A percentile compares a stretch with the other conserved stretches of the same genome.
phyloP scores from a whole-genome alignment of 176 grass and related monocot genomes.

The Avena atlantica region DNA sequence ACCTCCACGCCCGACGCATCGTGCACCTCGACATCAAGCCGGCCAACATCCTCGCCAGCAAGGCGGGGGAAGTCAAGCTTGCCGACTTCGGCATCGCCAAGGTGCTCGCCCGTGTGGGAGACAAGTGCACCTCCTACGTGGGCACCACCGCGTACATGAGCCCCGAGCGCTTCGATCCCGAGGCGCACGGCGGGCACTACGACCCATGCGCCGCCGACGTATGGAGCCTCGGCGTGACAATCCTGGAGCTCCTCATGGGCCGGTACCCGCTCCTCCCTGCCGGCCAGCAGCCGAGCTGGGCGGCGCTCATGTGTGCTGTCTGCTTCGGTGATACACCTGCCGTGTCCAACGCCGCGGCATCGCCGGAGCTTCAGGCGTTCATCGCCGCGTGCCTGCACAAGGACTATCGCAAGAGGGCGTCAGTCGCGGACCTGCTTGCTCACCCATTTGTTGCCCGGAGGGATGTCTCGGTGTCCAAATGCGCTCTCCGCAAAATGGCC shows the following conservation, averaged over 20 bases:
- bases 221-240: constrained; percentile 53
- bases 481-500: constrained; percentile 39
- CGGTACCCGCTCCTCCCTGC: constrained; percentile 56
- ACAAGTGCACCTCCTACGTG: constrained; percentile 49
- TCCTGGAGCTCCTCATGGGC: constrained; percentile 49
- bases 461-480: constrained; percentile 21
- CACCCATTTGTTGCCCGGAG: constrained; percentile 51
- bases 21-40: constrained; percentile 62
- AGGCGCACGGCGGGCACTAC: constrained; percentile 24
- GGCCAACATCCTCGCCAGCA: constrained; percentile 46
- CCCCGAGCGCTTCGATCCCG: constrained; percentile 56
- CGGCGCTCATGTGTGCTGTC: constrained; percentile 64
- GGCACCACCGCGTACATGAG: constrained; percentile 62
- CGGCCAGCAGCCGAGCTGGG: constrained; percentile 55
- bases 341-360: constrained; percentile 16
- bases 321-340: constrained; percentile 52
- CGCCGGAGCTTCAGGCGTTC: constrained; percentile 43
- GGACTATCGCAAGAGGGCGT: constrained; percentile 44
- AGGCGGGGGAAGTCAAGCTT: constrained; percentile 54
- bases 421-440: constrained; percentile 49
- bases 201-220: constrained; percentile 57
- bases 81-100: constrained; percentile 62
- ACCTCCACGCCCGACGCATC: constrained; percentile 55
- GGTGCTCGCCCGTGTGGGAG: constrained; percentile 46
- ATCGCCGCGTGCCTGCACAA: constrained; percentile 52